These are phyloP conservation scores for Blastobotrys parvus DNA, from an alignment of 805 yeast species.

Conservation along the genomic window DNA sequence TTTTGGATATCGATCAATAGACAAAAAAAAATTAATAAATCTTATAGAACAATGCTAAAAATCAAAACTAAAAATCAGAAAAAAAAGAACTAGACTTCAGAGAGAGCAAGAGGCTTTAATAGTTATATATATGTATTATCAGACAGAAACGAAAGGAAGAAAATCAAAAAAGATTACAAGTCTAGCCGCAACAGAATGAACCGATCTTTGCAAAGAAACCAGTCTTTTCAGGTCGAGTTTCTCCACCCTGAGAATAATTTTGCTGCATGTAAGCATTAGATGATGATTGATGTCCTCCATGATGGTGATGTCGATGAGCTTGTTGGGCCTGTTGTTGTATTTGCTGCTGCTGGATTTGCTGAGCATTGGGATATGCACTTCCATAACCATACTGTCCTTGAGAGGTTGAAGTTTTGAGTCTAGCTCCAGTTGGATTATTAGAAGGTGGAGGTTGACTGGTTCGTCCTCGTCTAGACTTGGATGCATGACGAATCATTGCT, in stretches of 20 bases:
- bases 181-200: constrained; percentile 28
- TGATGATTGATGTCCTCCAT: constrained; percentile 10
- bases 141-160: not conserved
- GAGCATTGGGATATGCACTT: constrained; percentile 2
- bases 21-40: too few species aligned
- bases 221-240: constrained; percentile 16
- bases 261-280: constrained; percentile 2
- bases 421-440: constrained; percentile 16
- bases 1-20: too few species aligned
- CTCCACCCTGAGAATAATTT: not conserved
- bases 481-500: constrained; percentile 27
- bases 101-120: too few species aligned
- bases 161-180: not conserved
- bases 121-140: not conserved
- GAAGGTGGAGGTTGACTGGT: constrained; percentile 15
- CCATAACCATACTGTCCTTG: constrained; percentile 4
- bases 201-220: constrained; percentile 26
- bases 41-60: too few species aligned
- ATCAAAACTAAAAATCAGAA: too few species aligned
- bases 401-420: not conserved
- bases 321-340: constrained; percentile 10
- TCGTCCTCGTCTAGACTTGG: constrained; percentile 25
- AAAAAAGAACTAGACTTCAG: too few species aligned
- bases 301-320: constrained; percentile 15
- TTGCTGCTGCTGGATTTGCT: constrained; percentile 14